Base-by-base conservation (phyloP, 768 basidiomycete genomes). In the Tricholoma flavovirens region DNA sequence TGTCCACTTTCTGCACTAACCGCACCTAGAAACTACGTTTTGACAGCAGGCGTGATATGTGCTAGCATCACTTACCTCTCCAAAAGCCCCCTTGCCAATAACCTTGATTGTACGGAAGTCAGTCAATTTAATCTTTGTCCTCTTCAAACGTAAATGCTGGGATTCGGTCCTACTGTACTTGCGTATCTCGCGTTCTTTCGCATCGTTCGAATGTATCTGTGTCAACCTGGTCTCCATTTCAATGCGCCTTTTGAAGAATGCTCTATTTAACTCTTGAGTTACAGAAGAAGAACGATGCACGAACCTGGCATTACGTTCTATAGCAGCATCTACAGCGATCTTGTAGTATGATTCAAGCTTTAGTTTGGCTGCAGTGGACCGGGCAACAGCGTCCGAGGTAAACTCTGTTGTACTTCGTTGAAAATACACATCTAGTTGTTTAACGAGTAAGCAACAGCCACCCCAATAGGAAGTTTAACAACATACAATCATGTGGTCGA, bases 291-390 rank as follows among this genome's bases (percentile, higher is more conserved):
- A 32, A 2, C 6, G 35, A 38, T 33, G n/a, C 30, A 56, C 65
- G 53, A 65, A 96, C 95, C 96, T 83, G 51, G 88, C 87, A 71
- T 98, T 98, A 56, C 96, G 79, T 69, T 94, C 94, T 60, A 99
- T 96, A 49, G 96, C 96, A 59, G 92, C 83, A 69, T 98, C 94
- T 32, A 99, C 96, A 4, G 95, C 93, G 56, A 98, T 89, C 73
- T 98, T 98, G 80, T 99, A 99, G 76, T 87, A 98, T 46, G 95
- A 90, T 72, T 96, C 95, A 55, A 99, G 86, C 73, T 97, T 97
- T 70, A 98, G 83, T 69, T 97, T 97, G 17, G 95, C 93, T 22
- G 90, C 90, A 49, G 93, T 96, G 7, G 92, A 87, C 50, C 90
- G 89, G 56, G 93, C 92, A 52, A 93, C 80, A 17, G 92, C 88